These are phyloP conservation scores for Pisolithus tinctorius DNA, from an alignment of 768 basidiomycete species.

Conservation along the genomic window DNA sequence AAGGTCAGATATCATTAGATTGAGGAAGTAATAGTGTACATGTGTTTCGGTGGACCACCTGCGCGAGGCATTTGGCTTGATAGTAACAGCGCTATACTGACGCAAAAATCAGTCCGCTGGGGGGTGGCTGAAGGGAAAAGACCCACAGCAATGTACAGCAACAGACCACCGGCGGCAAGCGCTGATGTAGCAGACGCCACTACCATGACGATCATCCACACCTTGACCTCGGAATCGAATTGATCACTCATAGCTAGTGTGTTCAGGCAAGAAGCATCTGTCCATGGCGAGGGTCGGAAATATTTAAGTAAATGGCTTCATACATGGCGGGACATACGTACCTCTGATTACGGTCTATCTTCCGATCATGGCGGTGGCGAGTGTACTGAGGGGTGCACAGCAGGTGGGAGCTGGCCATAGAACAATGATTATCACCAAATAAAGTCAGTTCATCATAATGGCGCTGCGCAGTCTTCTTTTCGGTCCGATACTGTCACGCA, in stretches of 20 bases:
- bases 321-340: too few relatives aligned
- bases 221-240: slow-evolving; percentile 19
- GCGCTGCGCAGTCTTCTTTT: too few relatives aligned
- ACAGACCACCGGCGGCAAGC: slow-evolving; percentile 20
- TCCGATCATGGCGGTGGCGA: too few relatives aligned
- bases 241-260: not conserved
- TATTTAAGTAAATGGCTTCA: not conserved
- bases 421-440: not conserved
- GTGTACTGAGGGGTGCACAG: not conserved
- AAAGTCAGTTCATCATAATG: too few relatives aligned
- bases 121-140: slow-evolving; percentile 5
- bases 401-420: not conserved
- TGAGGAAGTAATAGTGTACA: slow-evolving; percentile 29
- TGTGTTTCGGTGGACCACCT: slow-evolving; percentile 26
- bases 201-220: slow-evolving; percentile 27
- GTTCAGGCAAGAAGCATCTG: not conserved
- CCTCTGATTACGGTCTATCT: too few relatives aligned
- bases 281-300: not conserved
- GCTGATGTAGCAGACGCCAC: slow-evolving; percentile 24
- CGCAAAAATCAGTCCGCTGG: not conserved
- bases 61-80: slow-evolving; percentile 18
- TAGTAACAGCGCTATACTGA: slow-evolving; percentile 22
- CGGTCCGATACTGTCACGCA: too few relatives aligned
- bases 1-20: slow-evolving; percentile 25
- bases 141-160: slow-evolving; percentile 1